Evolutionary conservation across 495 filamentous ascomycete species (phyloP), one percentile per base, ranked within the genome.

Genomic region (Penicillium atrosanguineum): DNA sequence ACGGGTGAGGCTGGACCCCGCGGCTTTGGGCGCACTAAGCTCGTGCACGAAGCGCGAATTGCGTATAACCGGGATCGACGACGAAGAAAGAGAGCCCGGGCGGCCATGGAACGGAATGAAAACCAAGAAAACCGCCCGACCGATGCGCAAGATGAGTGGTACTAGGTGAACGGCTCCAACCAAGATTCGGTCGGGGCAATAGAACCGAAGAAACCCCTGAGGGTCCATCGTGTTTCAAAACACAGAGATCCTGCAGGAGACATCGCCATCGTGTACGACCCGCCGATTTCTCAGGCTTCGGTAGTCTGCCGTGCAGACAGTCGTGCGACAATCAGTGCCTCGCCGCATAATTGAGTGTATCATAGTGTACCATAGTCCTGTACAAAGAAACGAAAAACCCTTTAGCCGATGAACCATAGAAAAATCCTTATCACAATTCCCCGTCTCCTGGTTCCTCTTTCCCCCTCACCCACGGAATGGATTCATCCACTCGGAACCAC

Each of bases 51-150:
- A 4, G 26, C 45, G 6, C 26, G 38, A 19, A 26, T 54, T 11
- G 45, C 51, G 1, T 43, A 52, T 19, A 52, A 52, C 15, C 26
- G 31, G 12, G 42, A 46, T 7, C 50, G 50, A 26, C 50, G 50
- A 16, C 19, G 31, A 23, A 52, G 42, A 12, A 52, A 52, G 36
- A 44, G 20, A 44, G 34, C 20, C 39, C 19, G 43, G 6, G 42
- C 42, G 4, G 50, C 42, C 3, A 4, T 14, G 42, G 43, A 29
- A 34, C 16, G 19, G 0, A 7, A 40, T 2, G 38, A 40, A 40
- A 23, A 23, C 23, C 23, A 23, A 15, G 16, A 40, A 34, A 14
- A 3, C 31, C 3, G 23, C 23, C 31, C 9, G 14, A 16, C 19
- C 16, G 38, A 19, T 9, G 38, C n/a, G 34, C 11, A 14, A 20